Evolutionary conservation across 345 rosid species (phyloP), one percentile per base, ranked within the genome.

Genomic region (Crucihimalaya himalaica): DNA sequence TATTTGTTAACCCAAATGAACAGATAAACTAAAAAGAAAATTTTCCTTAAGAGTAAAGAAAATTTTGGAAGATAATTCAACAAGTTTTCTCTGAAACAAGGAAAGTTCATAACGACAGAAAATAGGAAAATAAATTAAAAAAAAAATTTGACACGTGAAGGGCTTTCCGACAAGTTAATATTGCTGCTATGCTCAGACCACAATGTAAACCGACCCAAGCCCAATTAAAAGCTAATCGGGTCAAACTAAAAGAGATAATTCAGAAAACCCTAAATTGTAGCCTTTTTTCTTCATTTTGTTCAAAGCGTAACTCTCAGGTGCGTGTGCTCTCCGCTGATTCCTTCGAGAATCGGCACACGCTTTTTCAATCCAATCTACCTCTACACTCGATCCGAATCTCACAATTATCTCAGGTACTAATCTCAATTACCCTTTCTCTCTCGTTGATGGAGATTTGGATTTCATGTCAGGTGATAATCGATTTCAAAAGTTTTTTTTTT

Each of bases 251-350:
- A 4, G 45, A 31, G 57, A 61, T 50, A 29, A 60, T 51, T 25
- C 12, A 16, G 73, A 52, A 76, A 76, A 76, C 75, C 79, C 79
- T 76, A 75, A 62, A n/a, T 6, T 32, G 11, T 1, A 3, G 0
- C 13, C 2, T 2, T 5, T 2, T 23, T 0, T 19, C 31, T 10
- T 28, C 67, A 15, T 18, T 52, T 43, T 18, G 19, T 6, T 31
- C 14, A 69, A 68, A 51, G 31, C 65, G n/a, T 5, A 60, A 37
- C 68, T 37, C 65, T 52, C 18, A 13, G 31, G 79, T 54, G 75
- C 71, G 75, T 76, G 74, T 76, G 79, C 59, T 54, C 70, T 62
- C 59, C 31, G 43, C 79, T 29, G 62, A 50, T 51, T 68, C 63
- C 68, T 50, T 75, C 2, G 0, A 68, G 23, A 60, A 28, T 68